Conservation (phyloP, 495 filamentous ascomycete species). For the Cercophora samala region DNA sequence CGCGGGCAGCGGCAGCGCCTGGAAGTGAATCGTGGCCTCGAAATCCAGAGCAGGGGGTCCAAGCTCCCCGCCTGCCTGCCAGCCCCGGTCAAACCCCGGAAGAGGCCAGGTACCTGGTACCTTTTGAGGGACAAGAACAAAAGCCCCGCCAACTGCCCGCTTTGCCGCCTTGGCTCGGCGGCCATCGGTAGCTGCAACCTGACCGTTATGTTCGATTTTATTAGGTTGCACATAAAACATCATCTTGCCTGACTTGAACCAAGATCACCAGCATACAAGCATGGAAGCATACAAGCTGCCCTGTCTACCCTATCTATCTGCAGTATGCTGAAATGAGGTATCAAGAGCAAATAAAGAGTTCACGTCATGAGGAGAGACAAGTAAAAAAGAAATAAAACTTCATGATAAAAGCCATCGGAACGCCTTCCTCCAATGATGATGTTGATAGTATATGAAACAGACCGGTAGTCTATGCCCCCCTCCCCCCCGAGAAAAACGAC, state of each 20-base stretch:
- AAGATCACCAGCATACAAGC: neutral
- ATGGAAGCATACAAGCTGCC: constrained; percentile 2
- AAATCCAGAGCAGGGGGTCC: constrained; percentile 28
- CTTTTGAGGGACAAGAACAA: too few relatives aligned
- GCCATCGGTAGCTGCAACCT: constrained; percentile 11
- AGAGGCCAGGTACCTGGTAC: constrained; percentile 7
- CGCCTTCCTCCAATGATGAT: constrained; percentile 9
- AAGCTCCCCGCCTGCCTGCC: constrained; percentile 24
- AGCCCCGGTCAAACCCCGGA: constrained; percentile 23
- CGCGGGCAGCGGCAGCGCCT: constrained; percentile 5
- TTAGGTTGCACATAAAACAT: too few relatives aligned
- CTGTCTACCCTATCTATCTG: constrained; percentile 8
- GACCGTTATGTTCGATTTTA: too few relatives aligned
- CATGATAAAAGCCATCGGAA: constrained; percentile 8
- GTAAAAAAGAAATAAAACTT: neutral
- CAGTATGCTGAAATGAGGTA: neutral
- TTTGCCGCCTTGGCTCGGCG: constrained; percentile 4
- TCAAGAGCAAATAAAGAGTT: neutral
- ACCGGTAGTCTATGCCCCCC: constrained; percentile 13
- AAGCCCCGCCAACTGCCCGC: constrained; percentile 8
- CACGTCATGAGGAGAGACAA: constrained; percentile 2
- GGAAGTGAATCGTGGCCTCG: constrained; percentile 41
- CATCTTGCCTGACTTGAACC: too few relatives aligned
- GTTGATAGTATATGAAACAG: constrained; percentile 8
- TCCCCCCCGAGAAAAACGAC: neutral